A percentile compares a stretch with the other conserved stretches of the same genome.
Evolutionary conservation across 1,139 yeast genomes (phyloP).

Genomic region (Taphrina betulina): DNA sequence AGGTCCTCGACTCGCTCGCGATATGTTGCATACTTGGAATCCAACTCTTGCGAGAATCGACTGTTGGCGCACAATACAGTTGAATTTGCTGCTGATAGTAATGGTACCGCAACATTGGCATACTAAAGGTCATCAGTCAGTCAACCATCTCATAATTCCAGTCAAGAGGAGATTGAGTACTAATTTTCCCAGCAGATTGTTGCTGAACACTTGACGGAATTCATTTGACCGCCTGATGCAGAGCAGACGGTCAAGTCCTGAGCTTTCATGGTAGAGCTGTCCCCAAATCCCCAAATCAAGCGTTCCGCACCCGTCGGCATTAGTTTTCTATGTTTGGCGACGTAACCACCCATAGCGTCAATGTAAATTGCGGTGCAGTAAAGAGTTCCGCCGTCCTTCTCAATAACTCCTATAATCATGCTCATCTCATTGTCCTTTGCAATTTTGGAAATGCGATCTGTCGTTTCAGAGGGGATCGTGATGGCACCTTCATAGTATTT

Average conservation of each 20-base stretch:
- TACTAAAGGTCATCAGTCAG: background rate
- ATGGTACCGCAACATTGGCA: constrained; percentile 11
- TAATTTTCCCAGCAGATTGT: constrained; percentile 23
- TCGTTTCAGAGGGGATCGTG: constrained; percentile 8
- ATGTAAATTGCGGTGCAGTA: constrained; percentile 13
- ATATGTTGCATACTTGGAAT: constrained; percentile 21
- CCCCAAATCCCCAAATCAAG: constrained; percentile 25
- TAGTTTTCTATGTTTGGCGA: constrained; percentile 24
- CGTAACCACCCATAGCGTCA: constrained; percentile 3
- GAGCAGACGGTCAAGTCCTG: constrained; percentile 8
- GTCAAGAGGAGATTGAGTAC: too few species aligned
- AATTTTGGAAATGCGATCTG: constrained; percentile 1
- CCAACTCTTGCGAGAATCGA: constrained; percentile 24
- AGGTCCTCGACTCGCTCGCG: constrained; percentile 17
- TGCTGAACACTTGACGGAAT: background rate
- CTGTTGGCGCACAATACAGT: constrained; percentile 19
- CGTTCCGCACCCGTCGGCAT: constrained; percentile 26
- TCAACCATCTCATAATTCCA: too few species aligned
- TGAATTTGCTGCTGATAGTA: constrained; percentile 5
- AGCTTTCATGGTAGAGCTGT: constrained; percentile 17
- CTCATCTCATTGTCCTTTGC: constrained; percentile 3
- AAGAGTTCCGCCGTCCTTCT: constrained; percentile 18
- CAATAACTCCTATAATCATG: constrained; percentile 22
- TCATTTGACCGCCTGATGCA: background rate
- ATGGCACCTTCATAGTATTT: background rate